Base-by-base conservation (phyloP, 495 filamentous ascomycete genomes). In the Aspergillus bertholletiae region DNA sequence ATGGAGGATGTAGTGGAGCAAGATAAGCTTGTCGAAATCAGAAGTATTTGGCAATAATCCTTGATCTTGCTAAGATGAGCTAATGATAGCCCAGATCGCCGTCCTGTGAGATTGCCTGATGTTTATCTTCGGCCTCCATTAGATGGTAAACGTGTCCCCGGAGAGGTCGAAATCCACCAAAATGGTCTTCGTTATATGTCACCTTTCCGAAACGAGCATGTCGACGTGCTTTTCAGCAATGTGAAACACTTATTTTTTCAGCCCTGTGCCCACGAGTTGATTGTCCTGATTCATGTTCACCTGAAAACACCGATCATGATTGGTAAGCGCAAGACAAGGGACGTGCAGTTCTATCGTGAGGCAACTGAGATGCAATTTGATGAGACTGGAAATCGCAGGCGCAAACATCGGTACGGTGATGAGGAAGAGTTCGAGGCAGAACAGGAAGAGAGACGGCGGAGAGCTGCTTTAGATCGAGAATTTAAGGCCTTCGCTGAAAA, bases 1-100 rank as follows among this genome's bases (percentile, higher is more conserved):
- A 85, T 99, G 87, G 95, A 97, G 66, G 95, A 97, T 77, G 95
- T 99, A n/a, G 91, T 99, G 4, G 96, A 97, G 70, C 95, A 97
- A 69, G 95, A 97, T 60, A 97, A 97, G 74, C 83, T 99, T 18
- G 72, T 92, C 58, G 92, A 96, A 72, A 89, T 95, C 51, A 76
- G 90, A 74, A 95, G 88, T 91, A 77, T 74, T 84, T 73, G 5
- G n/a, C 18, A 5, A 15, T n/a, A 2, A 30, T 20, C 21, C 12
- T 7, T 13, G 20, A 28, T 13, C 12, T 5, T 44, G n/a, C 28
- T 48, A 17, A 39, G 5, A 34, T 17, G 34, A 37, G 40, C 54
- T 63, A 53, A 59, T 40, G 15, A 24, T 44, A 39, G 2, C 30
- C 20, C 56, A 93, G 88, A 93, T 74, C 90, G 92, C 34, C 90